Evolutionary conservation across 2,329 filamentous ascomycete genomes (phyloP), one percentile per base, ranked within the genome.

Genomic region (Waltergamsia citrina): DNA sequence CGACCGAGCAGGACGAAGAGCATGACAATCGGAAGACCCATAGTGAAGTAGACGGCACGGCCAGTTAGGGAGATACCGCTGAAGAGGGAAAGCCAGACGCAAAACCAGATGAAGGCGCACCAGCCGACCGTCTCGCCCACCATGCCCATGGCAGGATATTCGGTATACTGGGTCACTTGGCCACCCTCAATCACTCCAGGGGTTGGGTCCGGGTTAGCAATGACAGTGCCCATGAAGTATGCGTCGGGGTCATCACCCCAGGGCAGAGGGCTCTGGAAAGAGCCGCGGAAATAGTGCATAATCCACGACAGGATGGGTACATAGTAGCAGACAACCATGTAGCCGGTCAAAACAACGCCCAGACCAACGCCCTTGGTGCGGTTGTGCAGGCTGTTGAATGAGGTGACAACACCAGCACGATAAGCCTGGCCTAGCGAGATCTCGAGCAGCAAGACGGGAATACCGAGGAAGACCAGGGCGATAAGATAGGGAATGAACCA

Each of bases 401-500:
- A 65, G 20, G 69, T 60, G 12, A 69, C 62, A 1, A 57, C 60
- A 10, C 68, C 67, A 18, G 65, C 66, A 4, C 69, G 66, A 41
- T 72, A 71, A 1, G 67, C 67, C 38, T 72, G 81, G 32, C 84
- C 84, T 22, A 83, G 82, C 23, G 78, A 80, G 32, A 73, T 68
- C 40, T 74, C 67, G 17, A 74, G 59, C 5, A 69, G 58, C 8
- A 74, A 56, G 0, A 65, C 58, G 0, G 69, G 70, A 14, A 74
- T 71, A 10, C 69, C 69, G 25, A 74, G 55, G 9, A 67, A 46
- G 34, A 67, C 61, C 4, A 73, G 56, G 0, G 68, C 65, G 7
- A 72, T 49, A 9, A 69, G 40, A 37, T 73, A 73, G 0, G 69
- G 69, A 14, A 73, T 65, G 44, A 72, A 74, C 65, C 66, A 74